Base-by-base conservation (phyloP, 2,329 filamentous ascomycete species). In the Berkeleyomyces rouxiae region DNA sequence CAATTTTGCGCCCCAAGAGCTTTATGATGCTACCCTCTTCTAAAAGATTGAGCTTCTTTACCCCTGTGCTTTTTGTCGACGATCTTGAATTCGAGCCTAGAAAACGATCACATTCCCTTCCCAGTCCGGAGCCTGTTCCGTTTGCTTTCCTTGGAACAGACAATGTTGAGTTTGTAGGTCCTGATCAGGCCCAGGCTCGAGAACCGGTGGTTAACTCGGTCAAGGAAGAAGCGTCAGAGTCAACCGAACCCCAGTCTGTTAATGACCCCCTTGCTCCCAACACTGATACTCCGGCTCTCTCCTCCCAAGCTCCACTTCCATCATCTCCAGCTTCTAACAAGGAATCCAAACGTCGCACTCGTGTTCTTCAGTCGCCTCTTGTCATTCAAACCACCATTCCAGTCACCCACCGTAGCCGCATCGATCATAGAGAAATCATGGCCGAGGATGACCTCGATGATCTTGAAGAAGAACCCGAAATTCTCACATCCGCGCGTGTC, bases 401-500 rank as follows among this genome's bases (percentile, higher is more conserved):
- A 11, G 47, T 59, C 7, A 39, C 53, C 23, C 58, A 51, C 13
- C 49, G 58, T 23, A 36, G 49, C 11, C 63, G 58, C 58, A 44
- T 33, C 43, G 63, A 65, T 13, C 44, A 40, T 57, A 63, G 64
- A 4, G 61, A 58, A 13, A 39, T 63, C 31, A 64, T 65, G 5
- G 43, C 58, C 3, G 71, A 73, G 1, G 71, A 73, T 1, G 69
- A 72, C 1, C 68, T 75, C 65, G 67, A 77, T 4, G 66, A 70
- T 7, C 65, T 66, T 67, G 31, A 68, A 74, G 70, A 81, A 70
- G 79, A 81, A 67, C 78, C 80, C 2, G 74, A 82, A 67, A 80
- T 83, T 39, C 66, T 83, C 62, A 83, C 78, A 0, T 81, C 80
- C 0, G 77, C 80, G 3, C 74, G 81, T 43, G 74, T 83, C 7